Percentiles rank a stretch among this genome's conserved stretches.
Evolutionary conservation across 768 basidiomycete genomes (phyloP).

Genomic region (Naganishia vishniacii): DNA sequence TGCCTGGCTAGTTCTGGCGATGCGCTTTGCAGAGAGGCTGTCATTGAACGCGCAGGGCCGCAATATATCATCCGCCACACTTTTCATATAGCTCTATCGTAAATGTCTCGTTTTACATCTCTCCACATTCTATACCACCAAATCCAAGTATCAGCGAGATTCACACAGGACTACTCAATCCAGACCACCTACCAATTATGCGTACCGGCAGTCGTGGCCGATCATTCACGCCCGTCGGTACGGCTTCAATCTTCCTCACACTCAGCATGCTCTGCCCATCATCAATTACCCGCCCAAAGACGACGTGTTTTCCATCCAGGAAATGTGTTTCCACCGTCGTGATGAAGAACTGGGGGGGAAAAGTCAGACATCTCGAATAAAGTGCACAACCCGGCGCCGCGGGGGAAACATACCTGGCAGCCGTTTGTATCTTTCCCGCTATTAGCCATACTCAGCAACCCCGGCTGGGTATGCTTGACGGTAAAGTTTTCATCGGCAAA

Average conservation of each 20-base stretch:
- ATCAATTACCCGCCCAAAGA: conserved; percentile 52
- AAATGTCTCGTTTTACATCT: conserved; percentile 35
- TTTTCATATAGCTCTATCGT: background rate
- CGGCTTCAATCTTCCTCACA: conserved; percentile 90
- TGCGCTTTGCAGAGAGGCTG: too few species aligned
- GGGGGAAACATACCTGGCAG: conserved; percentile 25
- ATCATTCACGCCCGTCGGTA: conserved; percentile 58
- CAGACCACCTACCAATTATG: conserved; percentile 1
- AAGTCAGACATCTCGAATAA: background rate
- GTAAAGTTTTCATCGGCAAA: conserved; percentile 94
- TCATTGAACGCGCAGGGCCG: too few species aligned
- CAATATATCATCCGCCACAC: too few species aligned
- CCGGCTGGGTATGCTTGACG: conserved; percentile 78
- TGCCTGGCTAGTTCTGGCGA: too few species aligned
- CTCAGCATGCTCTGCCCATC: conserved; percentile 69
- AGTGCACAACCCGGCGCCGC: too few species aligned
- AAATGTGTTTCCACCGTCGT: conserved; percentile 93
- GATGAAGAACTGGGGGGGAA: conserved; percentile 73
- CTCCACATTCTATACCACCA: conserved; percentile 40
- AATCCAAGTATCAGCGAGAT: conserved; percentile 21
- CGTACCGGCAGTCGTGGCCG: conserved; percentile 21
- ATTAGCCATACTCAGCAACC: conserved; percentile 81
- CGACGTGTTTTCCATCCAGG: conserved; percentile 61
- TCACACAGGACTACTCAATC: background rate
- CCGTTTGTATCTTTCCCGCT: conserved; percentile 30